Base-by-base conservation (phyloP, 495 filamentous ascomycete species). In the Lasiosphaeriaceae sp. region DNA sequence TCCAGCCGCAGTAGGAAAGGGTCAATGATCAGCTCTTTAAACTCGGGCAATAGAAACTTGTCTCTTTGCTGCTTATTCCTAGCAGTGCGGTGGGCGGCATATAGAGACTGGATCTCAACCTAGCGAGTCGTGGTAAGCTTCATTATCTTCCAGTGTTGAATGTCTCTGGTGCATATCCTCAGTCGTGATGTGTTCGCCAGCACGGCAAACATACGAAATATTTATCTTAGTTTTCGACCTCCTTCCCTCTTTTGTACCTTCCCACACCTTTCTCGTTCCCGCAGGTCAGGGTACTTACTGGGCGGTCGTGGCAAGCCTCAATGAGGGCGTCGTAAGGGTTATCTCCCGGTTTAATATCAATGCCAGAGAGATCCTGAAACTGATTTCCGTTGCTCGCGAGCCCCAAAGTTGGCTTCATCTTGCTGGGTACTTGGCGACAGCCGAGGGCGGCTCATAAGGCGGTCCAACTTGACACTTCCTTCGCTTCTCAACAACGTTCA, bases 311-410 rank as follows among this genome's bases (percentile, higher is more conserved):
- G 61, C 80, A 86, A 11, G 78, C 76, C 24, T 80, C 66, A 52
- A 97, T 85, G 37, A 96, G 71, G 12, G 84, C 80, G 64, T 92
- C 79, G 66, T 93, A 96, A 0, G 90, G 92, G 59, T 92, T 96
- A 49, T 77, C 71, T 44, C 72, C 76, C 0, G 73, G 71, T 45
- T 74, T 66, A 37, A 72, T 61, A 23, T 69, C 69, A 29, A 83
- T 58, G 5, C 78, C 82, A 7, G 83, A 84, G 12, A 83, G 71
- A 55, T 86, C 81, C 58, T 80, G 78, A 31, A 85, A 71, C 57
- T 77, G 80, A 64, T 83, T 84, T 51, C 63, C 69, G 12, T 69
- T 66, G 41, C 81, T 77, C 14, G 76, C 73, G 9, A 71, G 70
- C 12, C 71, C 68, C 22, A 77, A 56, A 17, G 55, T 47, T 0